These are phyloP conservation scores for Emericellopsis terricola DNA, from an alignment of 495 filamentous ascomycete genomes.

Conservation along the genomic window DNA sequence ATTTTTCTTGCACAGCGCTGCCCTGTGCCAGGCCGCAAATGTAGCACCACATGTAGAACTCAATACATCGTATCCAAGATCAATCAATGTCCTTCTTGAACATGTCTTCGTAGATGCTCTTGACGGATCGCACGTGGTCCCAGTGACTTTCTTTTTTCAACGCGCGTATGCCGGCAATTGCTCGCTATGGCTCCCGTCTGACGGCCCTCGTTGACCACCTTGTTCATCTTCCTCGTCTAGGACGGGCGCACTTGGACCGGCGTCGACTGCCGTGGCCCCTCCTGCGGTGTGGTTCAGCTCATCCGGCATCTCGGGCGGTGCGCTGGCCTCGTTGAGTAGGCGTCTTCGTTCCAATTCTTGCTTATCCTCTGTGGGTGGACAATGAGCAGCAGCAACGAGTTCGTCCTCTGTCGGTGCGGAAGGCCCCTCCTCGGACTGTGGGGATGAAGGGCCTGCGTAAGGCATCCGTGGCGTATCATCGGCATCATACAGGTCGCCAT, in stretches of 20 bases:
- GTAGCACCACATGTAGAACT: too few species aligned
- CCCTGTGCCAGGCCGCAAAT: too few species aligned
- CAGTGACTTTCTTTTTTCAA: too few species aligned
- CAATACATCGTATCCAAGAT: too few species aligned
- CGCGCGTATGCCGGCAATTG: constrained; percentile 26
- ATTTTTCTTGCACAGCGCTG: too few species aligned
- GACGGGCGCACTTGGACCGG: constrained; percentile 45
- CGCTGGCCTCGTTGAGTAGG: constrained; percentile 52
- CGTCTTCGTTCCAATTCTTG: constrained; percentile 65
- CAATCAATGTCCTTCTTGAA: too few species aligned
- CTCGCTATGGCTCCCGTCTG: constrained; percentile 12
- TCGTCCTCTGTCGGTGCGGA: constrained; percentile 30
- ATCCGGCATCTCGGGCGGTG: constrained; percentile 36
- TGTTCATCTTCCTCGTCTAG: constrained; percentile 46
- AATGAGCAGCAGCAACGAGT: constrained; percentile 15
- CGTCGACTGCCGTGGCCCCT: constrained; percentile 5
- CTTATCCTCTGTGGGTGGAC: constrained; percentile 52
- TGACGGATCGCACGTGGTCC: too few species aligned
- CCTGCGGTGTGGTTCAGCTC: constrained; percentile 14
- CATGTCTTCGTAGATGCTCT: too few species aligned
- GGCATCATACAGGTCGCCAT: constrained; percentile 21
- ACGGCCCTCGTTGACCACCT: constrained; percentile 6
- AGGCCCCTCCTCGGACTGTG: constrained; percentile 8
- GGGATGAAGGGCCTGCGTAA: background rate
- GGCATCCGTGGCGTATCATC: constrained; percentile 6